Percentiles rank a stretch among this genome's conserved stretches.
Evolutionary conservation across 805 yeast genomes (phyloP).

Genomic region (Starmerella cellae): DNA sequence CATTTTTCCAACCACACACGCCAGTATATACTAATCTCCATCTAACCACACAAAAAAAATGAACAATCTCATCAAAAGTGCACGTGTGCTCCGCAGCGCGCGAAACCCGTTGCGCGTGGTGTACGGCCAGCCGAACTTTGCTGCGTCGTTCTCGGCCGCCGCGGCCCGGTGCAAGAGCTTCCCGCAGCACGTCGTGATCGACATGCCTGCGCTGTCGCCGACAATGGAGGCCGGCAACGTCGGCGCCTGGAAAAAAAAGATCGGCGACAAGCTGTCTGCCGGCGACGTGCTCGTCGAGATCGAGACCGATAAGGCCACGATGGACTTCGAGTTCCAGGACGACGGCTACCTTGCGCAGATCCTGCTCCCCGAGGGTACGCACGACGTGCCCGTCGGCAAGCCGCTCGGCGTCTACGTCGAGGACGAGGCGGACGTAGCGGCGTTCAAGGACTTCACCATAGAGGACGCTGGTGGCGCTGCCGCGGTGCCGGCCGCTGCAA

Average conservation of each 20-base stretch:
- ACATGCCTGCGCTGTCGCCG: constrained; percentile 99
- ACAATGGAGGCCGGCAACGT: constrained; percentile 96
- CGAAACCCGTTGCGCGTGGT: constrained; percentile 10
- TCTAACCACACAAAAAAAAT: too few relatives aligned
- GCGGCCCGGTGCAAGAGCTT: constrained; percentile 31
- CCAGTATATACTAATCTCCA: too few relatives aligned
- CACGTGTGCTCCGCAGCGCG: constrained; percentile 11
- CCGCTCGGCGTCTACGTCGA: constrained; percentile 97
- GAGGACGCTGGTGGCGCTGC: constrained; percentile 61
- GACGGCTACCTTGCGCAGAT: constrained; percentile 85
- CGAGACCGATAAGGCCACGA: constrained; percentile 94
- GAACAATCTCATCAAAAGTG: constrained; percentile 18
- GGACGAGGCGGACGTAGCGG: constrained; percentile 67
- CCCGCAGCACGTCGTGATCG: constrained; percentile 77
- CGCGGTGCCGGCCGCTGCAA: constrained; percentile 29
- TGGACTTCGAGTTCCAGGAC: constrained; percentile 97
- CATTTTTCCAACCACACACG: too few relatives aligned
- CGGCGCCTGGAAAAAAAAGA: constrained; percentile 77
- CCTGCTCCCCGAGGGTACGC: constrained; percentile 46
- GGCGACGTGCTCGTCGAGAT: constrained; percentile 95
- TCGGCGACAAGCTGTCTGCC: constrained; percentile 76
- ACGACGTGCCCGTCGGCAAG: constrained; percentile 84
- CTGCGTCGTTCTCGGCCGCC: constrained; percentile 12
- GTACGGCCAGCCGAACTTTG: constrained; percentile 9
- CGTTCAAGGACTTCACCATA: constrained; percentile 68